phyloP scores from a whole-genome alignment of 108 stramenopile species.

The Nitzschia palea region DNA sequence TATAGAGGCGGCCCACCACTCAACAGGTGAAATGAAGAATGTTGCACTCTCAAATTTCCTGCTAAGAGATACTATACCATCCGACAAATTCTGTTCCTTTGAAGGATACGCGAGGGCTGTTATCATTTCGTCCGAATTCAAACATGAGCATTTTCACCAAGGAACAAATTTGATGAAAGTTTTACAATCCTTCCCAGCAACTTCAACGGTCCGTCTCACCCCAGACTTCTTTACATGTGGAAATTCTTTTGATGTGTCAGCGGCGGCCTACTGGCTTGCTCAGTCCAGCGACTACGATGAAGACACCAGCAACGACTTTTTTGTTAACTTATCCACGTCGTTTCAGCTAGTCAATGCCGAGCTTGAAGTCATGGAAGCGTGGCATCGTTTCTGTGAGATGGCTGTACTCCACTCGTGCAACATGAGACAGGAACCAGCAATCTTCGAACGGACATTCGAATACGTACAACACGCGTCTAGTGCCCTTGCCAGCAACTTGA shows the following conservation, averaged over 20 bases:
- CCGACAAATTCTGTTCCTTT: slow-evolving; percentile 2
- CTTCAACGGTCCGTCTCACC: not conserved
- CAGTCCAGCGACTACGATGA: not conserved
- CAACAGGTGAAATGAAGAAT: not conserved
- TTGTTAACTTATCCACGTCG: slow-evolving; percentile 9
- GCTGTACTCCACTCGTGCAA: slow-evolving; percentile 1
- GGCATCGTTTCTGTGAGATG: slow-evolving; percentile 13
- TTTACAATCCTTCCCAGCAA: slow-evolving; percentile 23
- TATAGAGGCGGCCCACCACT: slow-evolving; percentile 12
- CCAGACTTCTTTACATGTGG: slow-evolving; percentile 16
- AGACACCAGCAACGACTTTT: not conserved
- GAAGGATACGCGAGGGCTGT: slow-evolving; percentile 10
- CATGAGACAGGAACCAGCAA: not conserved
- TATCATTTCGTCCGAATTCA: not conserved
- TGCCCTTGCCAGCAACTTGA: slow-evolving; percentile 11
- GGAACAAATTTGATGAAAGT: not conserved
- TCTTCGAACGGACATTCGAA: not conserved
- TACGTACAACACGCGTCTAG: slow-evolving; percentile 3
- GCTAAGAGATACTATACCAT: not conserved
- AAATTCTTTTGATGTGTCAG: slow-evolving; percentile 28
- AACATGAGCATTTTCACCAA: not conserved
- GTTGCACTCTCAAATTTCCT: not conserved
- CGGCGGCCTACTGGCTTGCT: slow-evolving; percentile 11
- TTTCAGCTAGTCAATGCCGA: slow-evolving; percentile 9
- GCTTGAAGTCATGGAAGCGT: slow-evolving; percentile 17